phyloP scores from a whole-genome alignment of 331 rosid species.

The Pyrus hybrid region DNA sequence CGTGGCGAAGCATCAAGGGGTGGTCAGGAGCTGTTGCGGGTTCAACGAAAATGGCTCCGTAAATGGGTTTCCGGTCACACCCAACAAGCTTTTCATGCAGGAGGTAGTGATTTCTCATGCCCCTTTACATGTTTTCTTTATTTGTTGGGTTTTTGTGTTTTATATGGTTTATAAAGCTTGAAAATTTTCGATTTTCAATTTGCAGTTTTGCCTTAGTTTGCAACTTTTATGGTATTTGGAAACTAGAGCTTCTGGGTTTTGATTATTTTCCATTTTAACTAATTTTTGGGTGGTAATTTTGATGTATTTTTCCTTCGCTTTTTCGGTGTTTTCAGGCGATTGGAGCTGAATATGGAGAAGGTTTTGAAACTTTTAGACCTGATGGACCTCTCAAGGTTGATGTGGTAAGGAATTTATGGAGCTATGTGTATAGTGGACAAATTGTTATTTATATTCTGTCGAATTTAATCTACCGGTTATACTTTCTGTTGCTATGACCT shows the following conservation, averaged over 20 bases:
- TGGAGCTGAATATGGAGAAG: conserved; percentile 99
- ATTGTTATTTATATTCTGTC: background rate
- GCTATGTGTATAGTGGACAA: background rate
- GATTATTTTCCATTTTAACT: background rate
- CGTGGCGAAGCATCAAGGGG: conserved; percentile 32
- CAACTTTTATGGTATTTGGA: background rate
- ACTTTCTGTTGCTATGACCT: conserved; percentile 8
- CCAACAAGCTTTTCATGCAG: conserved; percentile 74
- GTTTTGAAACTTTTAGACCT: conserved; percentile 87
- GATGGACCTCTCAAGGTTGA: conserved; percentile 94
- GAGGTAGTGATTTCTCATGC: conserved; percentile 46
- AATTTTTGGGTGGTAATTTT: background rate
- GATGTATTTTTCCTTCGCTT: background rate
- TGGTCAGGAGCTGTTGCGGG: conserved; percentile 50
- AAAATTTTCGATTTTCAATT: conserved; percentile 1
- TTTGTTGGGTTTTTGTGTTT: background rate
- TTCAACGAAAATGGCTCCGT: conserved; percentile 44
- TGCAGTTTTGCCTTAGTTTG: background rate
- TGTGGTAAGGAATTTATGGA: conserved; percentile 55
- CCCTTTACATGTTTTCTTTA: background rate
- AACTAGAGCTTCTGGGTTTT: conserved; percentile 5
- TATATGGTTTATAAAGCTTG: background rate
- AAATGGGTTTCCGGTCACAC: conserved; percentile 49
- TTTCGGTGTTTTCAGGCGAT: conserved; percentile 52
- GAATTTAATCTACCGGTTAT: background rate